These are phyloP conservation scores for Phaffia australis DNA, from an alignment of 768 basidiomycete species.

Conservation along the genomic window DNA sequence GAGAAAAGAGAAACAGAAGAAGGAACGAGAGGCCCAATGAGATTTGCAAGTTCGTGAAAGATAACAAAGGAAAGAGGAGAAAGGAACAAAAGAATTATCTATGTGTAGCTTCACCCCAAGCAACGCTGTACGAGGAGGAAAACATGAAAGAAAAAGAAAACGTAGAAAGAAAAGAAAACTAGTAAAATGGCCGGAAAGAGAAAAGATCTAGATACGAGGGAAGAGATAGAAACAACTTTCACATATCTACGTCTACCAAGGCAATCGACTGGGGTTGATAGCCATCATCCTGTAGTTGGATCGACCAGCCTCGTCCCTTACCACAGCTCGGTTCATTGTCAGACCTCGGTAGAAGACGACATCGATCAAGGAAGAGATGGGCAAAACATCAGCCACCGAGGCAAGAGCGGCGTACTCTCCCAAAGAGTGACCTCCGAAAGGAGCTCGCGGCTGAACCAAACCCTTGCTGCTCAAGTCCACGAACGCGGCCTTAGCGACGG, in stretches of 20 bases:
- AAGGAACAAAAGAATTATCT: no score
- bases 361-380: slow-evolving; percentile 88
- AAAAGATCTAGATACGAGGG: no score
- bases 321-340: slow-evolving; percentile 98
- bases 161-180: no score
- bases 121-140: no score
- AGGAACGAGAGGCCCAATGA: no score
- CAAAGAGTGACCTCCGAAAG: slow-evolving; percentile 90
- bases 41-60: no score
- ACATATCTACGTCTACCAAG: slow-evolving; percentile 2
- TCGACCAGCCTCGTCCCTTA: slow-evolving; percentile 82
- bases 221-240: no score
- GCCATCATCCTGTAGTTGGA: slow-evolving; percentile 99
- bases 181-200: no score
- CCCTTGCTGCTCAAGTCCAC: slow-evolving; percentile 97
- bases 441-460: slow-evolving; percentile 78
- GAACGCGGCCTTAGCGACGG: slow-evolving; percentile 95
- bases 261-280: slow-evolving; percentile 33
- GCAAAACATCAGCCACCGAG: slow-evolving; percentile 91
- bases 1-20: no score
- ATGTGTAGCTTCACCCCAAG: no score
- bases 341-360: slow-evolving; percentile 99
- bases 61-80: no score
- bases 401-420: slow-evolving; percentile 98
- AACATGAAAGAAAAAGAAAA: no score